Base-by-base conservation (phyloP, 2,329 filamentous ascomycete species). In the Ilyonectria mors-panacis region DNA sequence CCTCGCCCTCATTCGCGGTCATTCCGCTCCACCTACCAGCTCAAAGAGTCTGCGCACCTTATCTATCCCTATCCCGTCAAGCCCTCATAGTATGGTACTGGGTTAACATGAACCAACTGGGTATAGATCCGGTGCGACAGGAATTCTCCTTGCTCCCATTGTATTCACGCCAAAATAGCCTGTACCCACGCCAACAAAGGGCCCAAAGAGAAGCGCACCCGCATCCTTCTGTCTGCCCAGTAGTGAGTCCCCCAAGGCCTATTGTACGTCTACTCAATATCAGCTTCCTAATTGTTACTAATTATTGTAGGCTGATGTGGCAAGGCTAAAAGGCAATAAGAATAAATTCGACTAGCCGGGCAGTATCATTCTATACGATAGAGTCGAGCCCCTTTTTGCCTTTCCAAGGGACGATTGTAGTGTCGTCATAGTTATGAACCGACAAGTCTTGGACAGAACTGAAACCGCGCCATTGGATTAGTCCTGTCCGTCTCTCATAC, bases 201-300 rank as follows among this genome's bases (percentile, higher is more conserved):
- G n/a, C 78, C 78, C 42, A 80, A 77, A 26, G 80, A 81, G 67
- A 81, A 81, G 65, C 76, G 80, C 48, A 77, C 79, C 2, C 74
- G 80, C n/a, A 79, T 81, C 30, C 77, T 81, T 33, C 66, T 81
- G 39, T 80, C 78, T 54, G 75, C 79, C 45, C 79, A 81, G 66
- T 81, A 81, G 80, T 81, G 70, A 70, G 80, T 74, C 19, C 44
- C 39, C 44, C 10, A 45, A 30, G 26, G n/a, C n/a, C n/a, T n/a
- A n/a, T n/a, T n/a, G n/a, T n/a, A n/a, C n/a, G n/a, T n/a, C n/a
- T n/a, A n/a, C n/a, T n/a, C n/a, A n/a, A n/a, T n/a, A n/a, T n/a
- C n/a, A n/a, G n/a, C n/a, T n/a, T n/a, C n/a, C n/a, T n/a, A n/a
- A n/a, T n/a, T n/a, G n/a, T n/a, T n/a, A n/a, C n/a, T n/a, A n/a